Evolutionary conservation across 805 yeast species (phyloP), one percentile per base, ranked within the genome.

Genomic region (Myxozyma geophila): DNA sequence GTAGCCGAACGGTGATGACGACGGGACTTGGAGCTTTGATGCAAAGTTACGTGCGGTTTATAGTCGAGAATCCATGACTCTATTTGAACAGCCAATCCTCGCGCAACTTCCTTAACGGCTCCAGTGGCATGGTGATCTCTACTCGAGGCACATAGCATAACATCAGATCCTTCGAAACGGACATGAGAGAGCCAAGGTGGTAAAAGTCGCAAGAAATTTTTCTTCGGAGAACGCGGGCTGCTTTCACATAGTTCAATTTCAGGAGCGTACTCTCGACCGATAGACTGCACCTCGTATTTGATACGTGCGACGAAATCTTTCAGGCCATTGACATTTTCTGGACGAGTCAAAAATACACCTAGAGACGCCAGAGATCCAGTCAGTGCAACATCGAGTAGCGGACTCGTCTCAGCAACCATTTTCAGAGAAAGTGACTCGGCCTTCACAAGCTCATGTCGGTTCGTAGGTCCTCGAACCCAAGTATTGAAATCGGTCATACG

Each of bases 151-250:
- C 64, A 50, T 19, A 64, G 12, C 49, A 59, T 47, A 15, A 65
- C 64, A 51, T 74, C 74, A 15, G 68, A 65, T n/a, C 73, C 67
- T 54, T 71, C 75, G 46, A 74, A 47, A 54, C 73, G 71, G 33
- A 72, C 43, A 17, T 63, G 64, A 1, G 74, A 63, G 3, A 74
- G 62, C 76, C 76, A 74, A 1, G 68, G 46, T 1, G 76, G 76
- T 15, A 64, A n/a, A 15, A 28, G 51, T 8, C 54, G 55, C 44
- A 63, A n/a, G n/a, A 39, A 46, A 54, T 60, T 68, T 44, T 43
- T 36, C 36, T 33, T 36, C 13, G 43, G 36, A 17, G 35, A 35
- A 46, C n/a, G 17, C 10, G 46, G 19, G 10, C 9, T 13, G 28
- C 8, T 15, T 12, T 12, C 7, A 21, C 50, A 51, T 9, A 21